phyloP scores from a whole-genome alignment of 352 stramenopile genomes.

The Thraustotheca clavata region DNA sequence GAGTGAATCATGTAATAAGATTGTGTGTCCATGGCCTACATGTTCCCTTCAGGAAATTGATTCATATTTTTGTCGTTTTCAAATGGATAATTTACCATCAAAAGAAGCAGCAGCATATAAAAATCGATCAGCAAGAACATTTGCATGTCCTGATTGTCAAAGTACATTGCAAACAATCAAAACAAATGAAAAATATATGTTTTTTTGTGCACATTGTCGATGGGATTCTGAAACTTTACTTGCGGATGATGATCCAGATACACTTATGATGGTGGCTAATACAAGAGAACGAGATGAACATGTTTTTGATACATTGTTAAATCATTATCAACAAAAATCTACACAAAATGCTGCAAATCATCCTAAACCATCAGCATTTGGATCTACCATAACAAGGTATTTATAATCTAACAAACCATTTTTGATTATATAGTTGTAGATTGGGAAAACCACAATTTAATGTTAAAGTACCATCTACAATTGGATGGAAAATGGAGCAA shows the following conservation, averaged over 20 bases:
- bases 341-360: background rate
- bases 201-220: conserved; percentile 73
- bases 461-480: background rate
- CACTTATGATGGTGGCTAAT: conserved; percentile 69
- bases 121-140: conserved; percentile 80
- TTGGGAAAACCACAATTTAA: background rate
- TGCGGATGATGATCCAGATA: conserved; percentile 70
- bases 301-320: conserved; percentile 60
- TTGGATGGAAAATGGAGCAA: conserved; percentile 20
- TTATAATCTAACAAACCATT: background rate
- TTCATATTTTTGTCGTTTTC: conserved; percentile 79
- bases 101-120: conserved; percentile 82
- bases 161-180: conserved; percentile 63
- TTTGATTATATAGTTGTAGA: background rate
- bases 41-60: conserved; percentile 84
- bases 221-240: conserved; percentile 71
- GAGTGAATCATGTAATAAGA: conserved; percentile 65
- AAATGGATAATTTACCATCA: conserved; percentile 80
- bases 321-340: conserved; percentile 22
- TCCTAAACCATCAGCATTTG: background rate
- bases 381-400: background rate
- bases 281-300: conserved; percentile 74
- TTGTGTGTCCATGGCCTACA: conserved; percentile 51
- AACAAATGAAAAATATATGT: conserved; percentile 64
- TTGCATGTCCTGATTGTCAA: conserved; percentile 61